Percentiles rank a stretch among this genome's conserved stretches.
These are phyloP conservation scores for Acephala macrosclerotiorum DNA, from an alignment of 2,329 filamentous ascomycete species.

Conservation along the genomic window DNA sequence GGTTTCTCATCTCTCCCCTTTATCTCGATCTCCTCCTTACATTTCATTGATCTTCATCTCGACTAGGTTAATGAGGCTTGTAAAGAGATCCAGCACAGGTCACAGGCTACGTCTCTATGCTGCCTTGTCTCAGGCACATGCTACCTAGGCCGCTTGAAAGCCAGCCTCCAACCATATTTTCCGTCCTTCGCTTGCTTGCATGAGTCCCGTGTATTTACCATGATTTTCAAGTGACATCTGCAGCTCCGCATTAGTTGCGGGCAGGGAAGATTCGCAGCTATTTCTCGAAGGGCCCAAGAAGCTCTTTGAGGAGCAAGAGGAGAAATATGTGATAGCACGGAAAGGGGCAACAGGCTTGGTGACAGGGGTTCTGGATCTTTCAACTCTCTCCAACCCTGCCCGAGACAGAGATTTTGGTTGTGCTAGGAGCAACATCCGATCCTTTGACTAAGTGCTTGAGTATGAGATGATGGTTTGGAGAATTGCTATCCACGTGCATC, in stretches of 20 bases:
- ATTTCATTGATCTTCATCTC: neutral
- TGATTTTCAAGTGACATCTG: slow-evolving; percentile 49
- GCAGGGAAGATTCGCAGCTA: slow-evolving; percentile 38
- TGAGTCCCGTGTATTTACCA: slow-evolving; percentile 33
- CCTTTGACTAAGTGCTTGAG: slow-evolving; percentile 17
- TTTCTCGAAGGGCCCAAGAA: slow-evolving; percentile 53
- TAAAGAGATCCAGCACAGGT: slow-evolving; percentile 13
- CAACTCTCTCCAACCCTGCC: slow-evolving; percentile 13
- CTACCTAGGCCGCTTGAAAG: slow-evolving; percentile 13
- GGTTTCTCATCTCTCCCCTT: neutral
- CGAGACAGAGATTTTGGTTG: slow-evolving; percentile 20
- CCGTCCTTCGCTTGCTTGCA: slow-evolving; percentile 41
- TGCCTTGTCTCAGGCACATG: slow-evolving; percentile 1
- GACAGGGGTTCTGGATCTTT: slow-evolving; percentile 26
- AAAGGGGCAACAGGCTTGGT: slow-evolving; percentile 36
- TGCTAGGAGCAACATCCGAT: slow-evolving; percentile 17
- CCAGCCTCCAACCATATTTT: slow-evolving; percentile 28
- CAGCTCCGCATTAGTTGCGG: slow-evolving; percentile 47
- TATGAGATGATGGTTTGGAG: slow-evolving; percentile 28
- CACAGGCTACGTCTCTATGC: slow-evolving; percentile 17
- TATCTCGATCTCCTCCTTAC: neutral
- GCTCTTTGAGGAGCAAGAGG: slow-evolving; percentile 37
- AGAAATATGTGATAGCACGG: slow-evolving; percentile 39
- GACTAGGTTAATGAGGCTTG: neutral
- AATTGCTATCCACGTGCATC: slow-evolving; percentile 57